Evolutionary conservation across 805 yeast genomes (phyloP).

Genomic region (Barnettozyma wickerhamii): DNA sequence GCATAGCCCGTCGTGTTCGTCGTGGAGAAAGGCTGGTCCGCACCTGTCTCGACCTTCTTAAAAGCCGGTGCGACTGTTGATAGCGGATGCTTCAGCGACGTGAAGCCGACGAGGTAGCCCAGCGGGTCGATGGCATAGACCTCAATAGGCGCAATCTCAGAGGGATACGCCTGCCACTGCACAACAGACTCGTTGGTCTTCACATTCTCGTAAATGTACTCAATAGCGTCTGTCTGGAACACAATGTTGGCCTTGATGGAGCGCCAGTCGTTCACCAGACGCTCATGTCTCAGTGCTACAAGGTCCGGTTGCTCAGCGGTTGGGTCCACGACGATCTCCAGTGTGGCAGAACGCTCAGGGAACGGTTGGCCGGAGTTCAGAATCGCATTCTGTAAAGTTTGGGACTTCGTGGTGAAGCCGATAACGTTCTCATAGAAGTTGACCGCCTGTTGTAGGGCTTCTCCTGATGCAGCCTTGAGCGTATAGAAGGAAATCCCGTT

Average conservation of each 20-base stretch:
- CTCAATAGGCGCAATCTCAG: conserved; percentile 69
- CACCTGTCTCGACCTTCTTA: conserved; percentile 6
- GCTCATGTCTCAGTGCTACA: conserved; percentile 26
- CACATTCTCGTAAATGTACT: conserved; percentile 24
- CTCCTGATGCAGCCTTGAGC: conserved; percentile 46
- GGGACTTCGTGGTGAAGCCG: conserved; percentile 30
- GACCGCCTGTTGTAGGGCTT: conserved; percentile 41
- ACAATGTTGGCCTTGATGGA: conserved; percentile 39
- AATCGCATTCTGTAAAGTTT: conserved; percentile 17
- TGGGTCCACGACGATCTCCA: conserved; percentile 25
- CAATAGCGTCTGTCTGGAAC: conserved; percentile 28
- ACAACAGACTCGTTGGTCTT: conserved; percentile 21
- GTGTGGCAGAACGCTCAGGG: conserved; percentile 25
- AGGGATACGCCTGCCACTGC: conserved; percentile 60
- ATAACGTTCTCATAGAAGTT: conserved; percentile 52
- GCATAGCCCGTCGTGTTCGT: conserved; percentile 15
- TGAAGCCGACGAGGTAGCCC: conserved; percentile 79
- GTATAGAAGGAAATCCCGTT: conserved; percentile 54
- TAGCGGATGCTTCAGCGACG: conserved; percentile 54
- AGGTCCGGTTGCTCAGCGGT: conserved; percentile 22
- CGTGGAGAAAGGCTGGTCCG: conserved; percentile 8
- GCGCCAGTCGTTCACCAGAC: conserved; percentile 43
- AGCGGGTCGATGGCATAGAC: conserved; percentile 78
- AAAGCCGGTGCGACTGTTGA: conserved; percentile 39
- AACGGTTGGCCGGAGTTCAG: conserved; percentile 28